phyloP scores from a whole-genome alignment of 257 asterid species.

The Ocimum tenuiflorum region DNA sequence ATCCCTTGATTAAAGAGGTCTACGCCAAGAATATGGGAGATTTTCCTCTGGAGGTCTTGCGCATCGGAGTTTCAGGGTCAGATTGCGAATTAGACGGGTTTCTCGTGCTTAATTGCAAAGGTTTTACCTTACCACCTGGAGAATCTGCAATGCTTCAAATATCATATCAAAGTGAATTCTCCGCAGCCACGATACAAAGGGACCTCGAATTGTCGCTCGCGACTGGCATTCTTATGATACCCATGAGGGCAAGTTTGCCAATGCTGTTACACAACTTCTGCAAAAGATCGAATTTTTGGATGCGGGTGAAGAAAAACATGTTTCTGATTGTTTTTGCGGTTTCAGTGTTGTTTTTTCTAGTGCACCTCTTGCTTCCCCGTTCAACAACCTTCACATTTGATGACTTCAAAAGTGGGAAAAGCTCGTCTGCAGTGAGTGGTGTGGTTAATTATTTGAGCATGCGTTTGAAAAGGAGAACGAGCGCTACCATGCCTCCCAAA shows the following conservation, averaged over 20 bases:
- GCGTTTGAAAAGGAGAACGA: conserved; percentile 19
- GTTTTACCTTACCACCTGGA: conserved; percentile 76
- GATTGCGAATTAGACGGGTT: conserved; percentile 76
- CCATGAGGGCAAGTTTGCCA: conserved; percentile 77
- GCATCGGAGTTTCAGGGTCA: conserved; percentile 65
- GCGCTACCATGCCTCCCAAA: conserved; percentile 24
- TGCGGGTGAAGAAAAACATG: conserved; percentile 36
- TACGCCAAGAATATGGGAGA: conserved; percentile 78
- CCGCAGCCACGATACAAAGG: conserved; percentile 54
- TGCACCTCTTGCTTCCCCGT: conserved; percentile 36
- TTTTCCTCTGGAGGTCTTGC: conserved; percentile 56
- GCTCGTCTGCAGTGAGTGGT: conserved; percentile 16
- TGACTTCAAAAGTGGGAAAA: conserved; percentile 34
- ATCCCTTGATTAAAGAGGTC: conserved; percentile 53
- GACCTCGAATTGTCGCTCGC: conserved; percentile 63
- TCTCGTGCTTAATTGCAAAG: conserved; percentile 43
- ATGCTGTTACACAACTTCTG: conserved; percentile 48
- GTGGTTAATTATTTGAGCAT: conserved; percentile 23
- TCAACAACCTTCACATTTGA: conserved; percentile 22
- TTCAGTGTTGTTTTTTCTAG: conserved; percentile 34
- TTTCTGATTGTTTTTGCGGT: conserved; percentile 35
- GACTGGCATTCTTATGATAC: conserved; percentile 65
- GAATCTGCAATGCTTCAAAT: conserved; percentile 49
- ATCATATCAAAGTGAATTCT: conserved; percentile 59
- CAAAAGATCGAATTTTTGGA: conserved; percentile 55